Base-by-base conservation (phyloP, 2,329 filamentous ascomycete species). In the Neonectria coccinea region DNA sequence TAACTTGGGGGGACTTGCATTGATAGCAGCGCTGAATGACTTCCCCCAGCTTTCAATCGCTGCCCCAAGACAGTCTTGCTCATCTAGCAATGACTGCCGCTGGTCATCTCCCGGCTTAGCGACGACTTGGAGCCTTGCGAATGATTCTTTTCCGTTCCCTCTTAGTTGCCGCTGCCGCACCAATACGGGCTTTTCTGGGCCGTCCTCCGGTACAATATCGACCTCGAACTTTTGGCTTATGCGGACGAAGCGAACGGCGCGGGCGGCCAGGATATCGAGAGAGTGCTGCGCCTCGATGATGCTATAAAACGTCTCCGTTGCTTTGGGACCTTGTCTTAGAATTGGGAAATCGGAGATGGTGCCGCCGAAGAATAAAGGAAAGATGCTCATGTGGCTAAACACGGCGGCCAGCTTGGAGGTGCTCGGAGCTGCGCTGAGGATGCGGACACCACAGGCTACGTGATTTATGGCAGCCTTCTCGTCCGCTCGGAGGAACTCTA, bases 401-500 rank as follows among this genome's bases (percentile, higher is more conserved):
- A 79, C 72, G 2, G 79, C 76, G 1, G 76, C 63, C 2, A 83
- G 69, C 22, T 79, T 69, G 4, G 77, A 71, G 18, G 64, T 73
- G 2, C 69, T 65, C 10, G 61, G 57, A 3, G 45, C 55, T 0
- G 67, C 68, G 55, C 77, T 77, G 7, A 81, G 72, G 1, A 83
- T 74, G 16, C 66, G 66, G 16, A 81, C 73, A 10, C 81, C 81
- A 58, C 82, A 25, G 25, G 80, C 0, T 73, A 73, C 5, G 75
- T 83, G 81, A 9, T 72, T 71, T 5, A 78, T 73, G 1, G 80
- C 81, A 4, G 74, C 72, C 6, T 74, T 67, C 18, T 69, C 70
- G 67, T 82, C 75, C 9, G 76, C 79, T 1, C 77, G 76, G 1
- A 83, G 70, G 59, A 81, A 77, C 65, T 83, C 81, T 57, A 83